Conservation (phyloP, 306 rosid genomes). For the Rosa chinensis region DNA sequence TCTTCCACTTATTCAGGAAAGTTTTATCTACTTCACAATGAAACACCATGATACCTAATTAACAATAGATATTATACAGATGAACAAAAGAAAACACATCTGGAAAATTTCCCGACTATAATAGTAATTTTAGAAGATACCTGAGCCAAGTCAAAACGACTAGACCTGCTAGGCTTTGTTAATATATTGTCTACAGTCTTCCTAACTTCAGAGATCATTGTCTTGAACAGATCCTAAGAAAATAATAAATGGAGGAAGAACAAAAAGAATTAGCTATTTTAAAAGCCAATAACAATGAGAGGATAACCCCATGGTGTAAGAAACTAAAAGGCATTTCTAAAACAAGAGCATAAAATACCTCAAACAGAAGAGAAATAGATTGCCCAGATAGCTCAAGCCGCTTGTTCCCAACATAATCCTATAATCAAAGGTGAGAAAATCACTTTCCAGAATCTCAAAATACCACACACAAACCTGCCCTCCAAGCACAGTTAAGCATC, state of each 20-base stretch:
- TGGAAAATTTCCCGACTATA: not conserved
- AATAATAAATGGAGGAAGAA: conserved; percentile 14
- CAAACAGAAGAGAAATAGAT: conserved; percentile 79
- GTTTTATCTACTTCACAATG: not conserved
- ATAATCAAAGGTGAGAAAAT: conserved; percentile 13
- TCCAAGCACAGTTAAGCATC: not conserved
- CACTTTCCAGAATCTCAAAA: not conserved
- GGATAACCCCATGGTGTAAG: not conserved
- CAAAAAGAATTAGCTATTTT: conserved; percentile 12
- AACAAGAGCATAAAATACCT: conserved; percentile 47
- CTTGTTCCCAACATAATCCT: conserved; percentile 98
- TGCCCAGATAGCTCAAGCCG: conserved; percentile 95
- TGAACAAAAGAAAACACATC: not conserved
- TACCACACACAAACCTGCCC: not conserved
- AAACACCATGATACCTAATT: not conserved
- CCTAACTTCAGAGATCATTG: conserved; percentile 56
- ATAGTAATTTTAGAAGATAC: conserved; percentile 42
- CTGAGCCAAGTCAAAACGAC: conserved; percentile 52
- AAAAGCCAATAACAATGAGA: not conserved
- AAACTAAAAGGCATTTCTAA: not conserved
- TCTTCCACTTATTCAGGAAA: not conserved
- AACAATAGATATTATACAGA: not conserved
- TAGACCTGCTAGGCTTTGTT: conserved; percentile 58
- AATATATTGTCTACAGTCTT: conserved; percentile 35
- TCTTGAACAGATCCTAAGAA: conserved; percentile 81